Base-by-base conservation (phyloP, 495 filamentous ascomycete genomes). In the Penicillium antarcticum region DNA sequence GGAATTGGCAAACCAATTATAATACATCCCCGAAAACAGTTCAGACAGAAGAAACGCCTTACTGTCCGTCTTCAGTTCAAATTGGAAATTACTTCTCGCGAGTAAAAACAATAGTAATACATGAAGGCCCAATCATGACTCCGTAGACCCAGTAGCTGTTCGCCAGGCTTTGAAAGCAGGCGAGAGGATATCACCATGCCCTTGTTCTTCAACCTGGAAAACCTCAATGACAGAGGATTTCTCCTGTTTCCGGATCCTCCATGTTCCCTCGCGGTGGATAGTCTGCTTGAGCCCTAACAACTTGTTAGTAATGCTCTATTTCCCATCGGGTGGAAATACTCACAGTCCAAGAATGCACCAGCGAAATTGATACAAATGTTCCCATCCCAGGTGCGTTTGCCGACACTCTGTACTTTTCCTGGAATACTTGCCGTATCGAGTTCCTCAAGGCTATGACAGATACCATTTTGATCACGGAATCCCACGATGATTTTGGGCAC, bases 331-430 rank as follows among this genome's bases (percentile, higher is more conserved):
- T 48, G 18, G 48, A 12, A 13, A 47, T 26, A 29, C 78, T 61
- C 61, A 89, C 88, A 94, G 11, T 86, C 83, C 16, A 98, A 67
- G 56, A 97, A 90, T 1, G 64, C 72, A 5, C 76, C 81, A 5
- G 90, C 79, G 69, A 96, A 95, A 52, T 94, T 94, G 68, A 97
- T 92, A 58, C 92, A 96, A 18, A 85, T 73, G 58, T 96, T 91
- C 1, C 87, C 91, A 68, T 96, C 87, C 94, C 94, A 98, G 11
- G 75, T 79, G 0, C 74, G 74, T 26, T 75, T 78, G 0, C 86
- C 85, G 4, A 76, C 66, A 29, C 79, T 77, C 56, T 83, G 81
- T 24, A 94, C 90, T 37, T 77, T 83, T 0, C 76, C 76, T 0
- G 95, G 94, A 33, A 99, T 87, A 33, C 67, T 76, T 16, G 76